Evolutionary conservation across 83 land plant genomes (phyloP).

Genomic region (Diphasiastrum complanatum): DNA sequence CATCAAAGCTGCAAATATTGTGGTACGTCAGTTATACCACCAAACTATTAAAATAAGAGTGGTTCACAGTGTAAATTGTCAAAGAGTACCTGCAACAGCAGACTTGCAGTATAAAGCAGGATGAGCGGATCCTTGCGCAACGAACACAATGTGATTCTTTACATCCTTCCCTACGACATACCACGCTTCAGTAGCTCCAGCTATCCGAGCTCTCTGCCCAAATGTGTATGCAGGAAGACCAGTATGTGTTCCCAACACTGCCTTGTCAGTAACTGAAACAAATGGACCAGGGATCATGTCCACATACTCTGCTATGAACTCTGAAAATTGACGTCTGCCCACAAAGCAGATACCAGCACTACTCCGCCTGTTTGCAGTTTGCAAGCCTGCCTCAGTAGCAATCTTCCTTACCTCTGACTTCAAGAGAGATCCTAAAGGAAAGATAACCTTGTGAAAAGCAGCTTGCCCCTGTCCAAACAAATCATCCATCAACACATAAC

Average conservation of each 20-base stretch:
- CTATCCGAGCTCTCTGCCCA: constrained; percentile 28
- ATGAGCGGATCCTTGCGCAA: constrained; percentile 22
- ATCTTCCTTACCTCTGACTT: constrained; percentile 18
- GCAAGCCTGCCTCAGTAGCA: constrained; percentile 18
- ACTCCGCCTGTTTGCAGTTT: constrained; percentile 25
- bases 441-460: constrained; percentile 21
- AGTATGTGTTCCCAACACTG: constrained; percentile 12
- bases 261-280: constrained; percentile 14
- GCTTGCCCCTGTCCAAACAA: constrained; percentile 9
- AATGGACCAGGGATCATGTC: constrained; percentile 27
- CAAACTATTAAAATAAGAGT: too few species aligned
- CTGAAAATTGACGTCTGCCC: constrained; percentile 24
- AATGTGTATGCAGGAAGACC: constrained; percentile 29
- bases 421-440: constrained; percentile 19
- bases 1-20: too few species aligned
- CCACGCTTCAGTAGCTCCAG: constrained; percentile 21
- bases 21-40: too few species aligned
- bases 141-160: constrained; percentile 16
- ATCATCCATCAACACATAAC: neutral
- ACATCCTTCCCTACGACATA: constrained; percentile 30
- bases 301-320: constrained; percentile 31
- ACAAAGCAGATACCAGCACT: constrained; percentile 31
- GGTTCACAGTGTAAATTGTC: too few species aligned
- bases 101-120: constrained; percentile 28
- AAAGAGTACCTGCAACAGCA: constrained; percentile 27